Conservation (phyloP, 345 rosid species). For the Alliaria petiolata region DNA sequence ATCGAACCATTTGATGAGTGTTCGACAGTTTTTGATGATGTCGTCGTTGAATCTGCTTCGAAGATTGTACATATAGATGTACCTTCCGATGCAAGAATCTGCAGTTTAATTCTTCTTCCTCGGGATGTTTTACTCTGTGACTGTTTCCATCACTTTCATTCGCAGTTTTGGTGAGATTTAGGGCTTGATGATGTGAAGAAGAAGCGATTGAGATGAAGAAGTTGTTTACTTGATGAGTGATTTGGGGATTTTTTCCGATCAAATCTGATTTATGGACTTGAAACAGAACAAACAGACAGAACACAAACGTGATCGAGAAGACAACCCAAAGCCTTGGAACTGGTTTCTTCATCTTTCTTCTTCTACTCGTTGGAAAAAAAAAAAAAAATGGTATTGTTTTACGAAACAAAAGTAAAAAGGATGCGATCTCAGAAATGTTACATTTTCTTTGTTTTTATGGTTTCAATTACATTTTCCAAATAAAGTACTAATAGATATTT, state of each 20-base stretch:
- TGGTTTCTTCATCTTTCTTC: constrained; percentile 17
- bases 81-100: constrained; percentile 39
- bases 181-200: constrained; percentile 12
- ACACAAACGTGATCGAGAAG: constrained; percentile 9
- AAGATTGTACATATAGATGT: constrained; percentile 39
- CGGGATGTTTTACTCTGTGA: not conserved
- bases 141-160: not conserved
- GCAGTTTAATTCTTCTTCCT: not conserved
- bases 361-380: not conserved
- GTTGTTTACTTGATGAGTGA: constrained; percentile 21
- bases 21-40: constrained; percentile 31
- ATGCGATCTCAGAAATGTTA: not conserved
- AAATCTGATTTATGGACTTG: constrained; percentile 7
- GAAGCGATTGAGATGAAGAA: constrained; percentile 29
- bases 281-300: constrained; percentile 21
- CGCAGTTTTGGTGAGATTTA: not conserved
- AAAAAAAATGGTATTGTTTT: not conserved
- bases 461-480: not conserved
- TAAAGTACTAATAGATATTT: constrained; percentile 4
- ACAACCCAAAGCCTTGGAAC: constrained; percentile 16
- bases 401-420: not conserved
- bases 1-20: constrained; percentile 31
- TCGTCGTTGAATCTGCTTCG: constrained; percentile 38
- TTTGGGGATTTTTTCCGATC: not conserved
- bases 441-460: not conserved